Conservation (phyloP, 257 asterid species). For the Verbena officinalis region DNA sequence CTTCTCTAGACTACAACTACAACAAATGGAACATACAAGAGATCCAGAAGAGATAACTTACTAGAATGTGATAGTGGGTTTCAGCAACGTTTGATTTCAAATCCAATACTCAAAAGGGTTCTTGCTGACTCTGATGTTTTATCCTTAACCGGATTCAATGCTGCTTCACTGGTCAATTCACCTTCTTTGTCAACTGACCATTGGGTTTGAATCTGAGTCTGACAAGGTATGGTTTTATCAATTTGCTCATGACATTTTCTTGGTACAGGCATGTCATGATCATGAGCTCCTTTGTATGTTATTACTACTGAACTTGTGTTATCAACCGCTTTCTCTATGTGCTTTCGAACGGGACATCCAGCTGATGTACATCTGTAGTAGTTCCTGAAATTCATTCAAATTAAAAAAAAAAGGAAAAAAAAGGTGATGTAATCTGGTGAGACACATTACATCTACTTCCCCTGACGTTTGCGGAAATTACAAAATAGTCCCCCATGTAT, state of each 20-base stretch:
- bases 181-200: slow-evolving; percentile 54
- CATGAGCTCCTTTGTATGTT: slow-evolving; percentile 70
- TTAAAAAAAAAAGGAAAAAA: slow-evolving; percentile 4
- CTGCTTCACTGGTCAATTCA: slow-evolving; percentile 42
- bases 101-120: slow-evolving; percentile 65
- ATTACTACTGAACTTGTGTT: slow-evolving; percentile 45
- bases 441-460: not conserved
- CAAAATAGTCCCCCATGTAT: too few relatives aligned
- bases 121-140: slow-evolving; percentile 44
- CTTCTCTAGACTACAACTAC: not conserved
- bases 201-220: slow-evolving; percentile 42
- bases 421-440: not conserved
- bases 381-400: slow-evolving; percentile 52
- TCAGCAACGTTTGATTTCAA: slow-evolving; percentile 71
- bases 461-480: too few relatives aligned
- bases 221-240: slow-evolving; percentile 29
- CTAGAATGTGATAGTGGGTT: slow-evolving; percentile 15
- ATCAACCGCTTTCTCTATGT: slow-evolving; percentile 67
- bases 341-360: slow-evolving; percentile 80
- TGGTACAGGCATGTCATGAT: slow-evolving; percentile 76
- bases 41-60: not conserved
- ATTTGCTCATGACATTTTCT: slow-evolving; percentile 44
- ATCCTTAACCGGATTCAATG: slow-evolving; percentile 42
- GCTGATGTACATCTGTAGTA: slow-evolving; percentile 79
- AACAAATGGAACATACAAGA: slow-evolving; percentile 16